Evolutionary conservation across 805 yeast genomes (phyloP).

Genomic region (Priceomyces melissophilus): DNA sequence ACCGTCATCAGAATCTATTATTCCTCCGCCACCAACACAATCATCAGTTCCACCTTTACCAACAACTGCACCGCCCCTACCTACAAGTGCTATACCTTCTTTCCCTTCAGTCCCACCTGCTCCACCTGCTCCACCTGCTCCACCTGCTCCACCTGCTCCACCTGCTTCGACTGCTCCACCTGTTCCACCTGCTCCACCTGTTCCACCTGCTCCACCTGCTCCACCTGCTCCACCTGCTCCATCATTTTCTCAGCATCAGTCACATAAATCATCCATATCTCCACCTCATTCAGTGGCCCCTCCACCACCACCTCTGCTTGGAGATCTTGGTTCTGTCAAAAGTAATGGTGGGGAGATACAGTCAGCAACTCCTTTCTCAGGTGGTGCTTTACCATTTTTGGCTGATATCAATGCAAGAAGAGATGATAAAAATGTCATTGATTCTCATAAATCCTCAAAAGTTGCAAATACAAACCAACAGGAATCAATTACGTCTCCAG

Average conservation of each 20-base stretch:
- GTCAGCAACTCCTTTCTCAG: constrained; percentile 22
- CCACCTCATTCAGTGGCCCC: constrained; percentile 11
- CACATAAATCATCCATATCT: constrained; percentile 13
- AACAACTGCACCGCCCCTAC: constrained; percentile 14
- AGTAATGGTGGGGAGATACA: constrained; percentile 8
- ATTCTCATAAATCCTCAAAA: constrained; percentile 10
- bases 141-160: constrained; percentile 16
- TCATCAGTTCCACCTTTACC: constrained; percentile 15
- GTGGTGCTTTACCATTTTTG: constrained; percentile 45
- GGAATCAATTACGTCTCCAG: constrained; percentile 15
- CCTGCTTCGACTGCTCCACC: constrained; percentile 15
- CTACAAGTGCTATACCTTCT: constrained; percentile 16
- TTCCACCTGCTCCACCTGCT: constrained; percentile 12
- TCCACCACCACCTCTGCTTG: constrained; percentile 14
- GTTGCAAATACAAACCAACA: constrained; percentile 16
- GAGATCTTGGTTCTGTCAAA: constrained; percentile 6
- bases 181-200: constrained; percentile 11
- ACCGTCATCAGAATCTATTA: constrained; percentile 15
- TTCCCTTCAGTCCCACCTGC: constrained; percentile 1
- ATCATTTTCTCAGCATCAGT: constrained; percentile 15
- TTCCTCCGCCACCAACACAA: constrained; percentile 12
- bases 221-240: constrained; percentile 15
- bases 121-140: constrained; percentile 19
- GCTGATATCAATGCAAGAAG: constrained; percentile 57
- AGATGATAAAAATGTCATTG: constrained; percentile 48